Percentiles rank a stretch among this genome's conserved stretches.
Conservation (phyloP, 2,329 filamentous ascomycete genomes). For the Didymosphaeria variabile region DNA sequence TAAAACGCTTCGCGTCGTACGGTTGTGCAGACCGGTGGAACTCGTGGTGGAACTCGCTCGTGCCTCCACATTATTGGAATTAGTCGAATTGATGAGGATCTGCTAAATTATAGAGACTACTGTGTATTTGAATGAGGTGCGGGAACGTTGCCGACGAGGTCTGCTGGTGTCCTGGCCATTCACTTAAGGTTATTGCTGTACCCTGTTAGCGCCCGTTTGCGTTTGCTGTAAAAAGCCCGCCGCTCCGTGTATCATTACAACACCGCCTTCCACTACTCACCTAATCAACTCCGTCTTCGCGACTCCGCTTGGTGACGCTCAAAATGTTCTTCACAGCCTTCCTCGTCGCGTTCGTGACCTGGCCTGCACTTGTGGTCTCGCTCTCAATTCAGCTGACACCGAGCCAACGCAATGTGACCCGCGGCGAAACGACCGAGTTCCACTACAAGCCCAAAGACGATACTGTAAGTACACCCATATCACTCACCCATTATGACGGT, state of each 20-base stretch:
- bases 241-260: not conserved
- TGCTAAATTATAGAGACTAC: too few species aligned
- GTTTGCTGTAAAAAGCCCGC: not conserved
- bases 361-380: not conserved
- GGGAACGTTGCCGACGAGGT: not conserved
- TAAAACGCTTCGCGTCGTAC: not conserved
- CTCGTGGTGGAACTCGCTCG: not conserved
- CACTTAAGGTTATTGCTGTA: not conserved
- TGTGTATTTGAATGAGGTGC: too few species aligned
- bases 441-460: not conserved
- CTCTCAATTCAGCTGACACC: not conserved
- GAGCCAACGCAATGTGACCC: conserved; percentile 3
- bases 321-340: not conserved
- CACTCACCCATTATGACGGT: not conserved
- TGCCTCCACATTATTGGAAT: not conserved
- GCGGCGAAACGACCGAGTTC: not conserved
- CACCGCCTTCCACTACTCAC: not conserved
- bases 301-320: too few species aligned
- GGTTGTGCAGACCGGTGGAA: not conserved
- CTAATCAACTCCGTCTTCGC: not conserved
- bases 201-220: not conserved
- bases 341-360: not conserved
- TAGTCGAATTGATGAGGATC: too few species aligned
- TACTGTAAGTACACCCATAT: not conserved
- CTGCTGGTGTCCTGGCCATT: not conserved